Base-by-base conservation (phyloP, 1,284 basidiomycete genomes). In the Ganoderma resinaceum region DNA sequence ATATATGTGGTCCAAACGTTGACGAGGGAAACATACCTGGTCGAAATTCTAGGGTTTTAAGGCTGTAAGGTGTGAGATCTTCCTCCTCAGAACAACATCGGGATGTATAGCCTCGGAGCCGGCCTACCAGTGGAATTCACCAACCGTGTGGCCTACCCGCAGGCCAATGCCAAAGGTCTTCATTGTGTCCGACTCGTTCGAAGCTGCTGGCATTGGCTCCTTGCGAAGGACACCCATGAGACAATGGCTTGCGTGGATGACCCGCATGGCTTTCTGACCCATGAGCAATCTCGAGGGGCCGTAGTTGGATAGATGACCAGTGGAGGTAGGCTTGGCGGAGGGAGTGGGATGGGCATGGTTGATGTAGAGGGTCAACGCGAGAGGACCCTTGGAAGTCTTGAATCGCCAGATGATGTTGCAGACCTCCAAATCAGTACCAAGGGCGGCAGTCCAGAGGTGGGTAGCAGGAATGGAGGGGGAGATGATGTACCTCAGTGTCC, bases 401-500 rank as follows among this genome's bases (percentile, higher is more conserved):
- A 66, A 65, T 20, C 52, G 61, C 72, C 72, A 73, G 0, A 71
- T 37, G 7, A 73, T 61, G 31, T 67, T 67, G 43, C 66, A 66
- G 1, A 70, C 9, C 12, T 29, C 38, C 0, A 70, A 20, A 33
- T 65, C 33, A 0, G 69, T 46, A 12, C 11, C 18, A 43, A 67
- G 37, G 3, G 49, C 1, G 6, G 67, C 57, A 4, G 57, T 37
- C 16, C 14, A 18, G 18, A 69, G 63, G 14, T 33, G 9, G 29
- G 58, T 16, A 5, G 29, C 52, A 12, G 67, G 63, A 16, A 73
- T 37, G 3, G 55, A 62, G 1, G 59, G 61, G 7, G 58, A 61
- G 40, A 73, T 43, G 59, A 73, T 53, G 55, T 71, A 73, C 23
- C 49, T n/a, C 1, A 70, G 72, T 2, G 53, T 26, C 69, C 72